phyloP scores from a whole-genome alignment of 192 early-diverging fungal species.

The Coemansia sp. region DNA sequence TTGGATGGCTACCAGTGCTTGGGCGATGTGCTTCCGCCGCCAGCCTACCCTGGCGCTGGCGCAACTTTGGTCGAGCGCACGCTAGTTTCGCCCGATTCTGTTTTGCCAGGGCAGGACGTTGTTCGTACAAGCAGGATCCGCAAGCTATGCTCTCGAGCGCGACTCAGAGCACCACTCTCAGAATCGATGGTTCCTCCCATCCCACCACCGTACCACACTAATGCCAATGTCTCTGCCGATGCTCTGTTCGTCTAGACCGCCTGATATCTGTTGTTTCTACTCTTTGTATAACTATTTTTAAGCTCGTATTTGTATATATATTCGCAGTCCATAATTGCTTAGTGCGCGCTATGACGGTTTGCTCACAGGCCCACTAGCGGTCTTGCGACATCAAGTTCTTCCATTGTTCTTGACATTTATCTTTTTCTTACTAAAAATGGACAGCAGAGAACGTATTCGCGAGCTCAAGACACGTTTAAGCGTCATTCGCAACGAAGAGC shows the following conservation, averaged over 20 bases:
- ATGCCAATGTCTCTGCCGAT: background rate
- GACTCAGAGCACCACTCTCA: constrained; percentile 8
- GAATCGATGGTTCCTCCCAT: background rate
- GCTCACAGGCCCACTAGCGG: background rate
- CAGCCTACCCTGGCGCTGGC: constrained; percentile 35
- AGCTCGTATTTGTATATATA: background rate
- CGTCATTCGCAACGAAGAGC: constrained; percentile 39
- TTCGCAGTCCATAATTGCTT: background rate
- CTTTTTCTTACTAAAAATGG: constrained; percentile 1
- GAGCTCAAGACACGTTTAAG: constrained; percentile 24
- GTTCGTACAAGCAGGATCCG: constrained; percentile 7
- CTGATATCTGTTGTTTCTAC: background rate
- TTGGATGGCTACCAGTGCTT: constrained; percentile 27
- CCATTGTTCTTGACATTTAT: background rate
- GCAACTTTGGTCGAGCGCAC: constrained; percentile 31
- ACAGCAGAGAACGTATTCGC: constrained; percentile 1
- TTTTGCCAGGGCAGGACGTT: background rate
- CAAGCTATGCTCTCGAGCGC: constrained; percentile 24
- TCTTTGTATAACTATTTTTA: background rate
- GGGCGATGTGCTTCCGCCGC: constrained; percentile 31
- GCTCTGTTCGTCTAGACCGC: background rate
- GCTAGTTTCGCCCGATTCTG: constrained; percentile 12
- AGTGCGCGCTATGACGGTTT: too few species aligned
- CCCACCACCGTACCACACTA: background rate
- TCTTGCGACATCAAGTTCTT: too few species aligned